A percentile compares a stretch with the other conserved stretches of the same genome.
Conservation (phyloP, 2,329 filamentous ascomycete species). For the Metarhizium humberi region DNA sequence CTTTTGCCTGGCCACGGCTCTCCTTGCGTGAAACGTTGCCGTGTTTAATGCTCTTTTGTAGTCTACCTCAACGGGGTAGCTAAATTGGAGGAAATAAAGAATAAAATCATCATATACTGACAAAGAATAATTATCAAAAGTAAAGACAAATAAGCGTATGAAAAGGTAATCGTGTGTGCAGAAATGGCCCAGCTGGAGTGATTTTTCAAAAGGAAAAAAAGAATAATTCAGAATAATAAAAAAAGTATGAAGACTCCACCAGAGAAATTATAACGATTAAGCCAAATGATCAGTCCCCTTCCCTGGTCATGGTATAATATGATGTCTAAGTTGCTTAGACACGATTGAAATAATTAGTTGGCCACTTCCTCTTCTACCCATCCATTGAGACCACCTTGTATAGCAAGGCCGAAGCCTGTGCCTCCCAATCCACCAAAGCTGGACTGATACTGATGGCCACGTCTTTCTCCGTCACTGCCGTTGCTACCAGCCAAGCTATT, state of each 20-base stretch:
- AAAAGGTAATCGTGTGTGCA: not conserved
- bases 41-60: not conserved
- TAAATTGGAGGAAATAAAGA: not conserved
- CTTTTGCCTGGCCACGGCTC: not conserved
- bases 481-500: slow-evolving; percentile 36
- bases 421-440: slow-evolving; percentile 52
- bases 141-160: slow-evolving; percentile 1
- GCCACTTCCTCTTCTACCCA: slow-evolving; percentile 60
- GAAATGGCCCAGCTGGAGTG: not conserved
- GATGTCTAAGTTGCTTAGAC: not conserved
- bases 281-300: not conserved
- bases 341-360: slow-evolving; percentile 32
- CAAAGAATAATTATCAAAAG: slow-evolving; percentile 8
- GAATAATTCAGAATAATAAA: slow-evolving; percentile 6
- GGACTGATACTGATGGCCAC: slow-evolving; percentile 57
- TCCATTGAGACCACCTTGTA: slow-evolving; percentile 55
- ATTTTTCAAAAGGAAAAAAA: slow-evolving; percentile 11
- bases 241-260: not conserved
- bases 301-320: not conserved
- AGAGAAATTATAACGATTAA: not conserved
- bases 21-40: not conserved
- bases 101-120: slow-evolving; percentile 1
- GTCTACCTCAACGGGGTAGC: not conserved
- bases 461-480: slow-evolving; percentile 42
- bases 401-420: slow-evolving; percentile 50